These are phyloP conservation scores for Cercospora janseana DNA, from an alignment of 2,329 filamentous ascomycete species.

Conservation along the genomic window DNA sequence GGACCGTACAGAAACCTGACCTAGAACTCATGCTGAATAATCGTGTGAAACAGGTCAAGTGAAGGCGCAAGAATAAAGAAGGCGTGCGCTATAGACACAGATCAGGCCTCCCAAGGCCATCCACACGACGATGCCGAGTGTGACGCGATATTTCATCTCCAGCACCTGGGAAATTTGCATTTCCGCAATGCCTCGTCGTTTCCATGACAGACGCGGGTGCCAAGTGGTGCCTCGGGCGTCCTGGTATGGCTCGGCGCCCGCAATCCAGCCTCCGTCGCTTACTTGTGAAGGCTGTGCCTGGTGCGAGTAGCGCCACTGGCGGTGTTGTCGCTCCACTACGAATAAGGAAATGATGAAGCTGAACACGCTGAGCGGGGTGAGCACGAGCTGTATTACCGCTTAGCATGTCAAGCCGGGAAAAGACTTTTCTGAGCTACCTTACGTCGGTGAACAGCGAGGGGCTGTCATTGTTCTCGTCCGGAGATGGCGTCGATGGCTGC, in stretches of 20 bases:
- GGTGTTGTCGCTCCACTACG: slow-evolving; percentile 60
- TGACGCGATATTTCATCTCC: slow-evolving; percentile 56
- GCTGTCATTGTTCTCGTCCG: slow-evolving; percentile 18
- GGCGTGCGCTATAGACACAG: slow-evolving; percentile 24
- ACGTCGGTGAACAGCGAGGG: slow-evolving; percentile 30
- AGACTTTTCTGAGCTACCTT: slow-evolving; percentile 7
- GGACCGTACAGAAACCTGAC: too few relatives aligned
- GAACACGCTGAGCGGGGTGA: slow-evolving; percentile 63
- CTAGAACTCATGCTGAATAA: too few relatives aligned
- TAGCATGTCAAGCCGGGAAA: neutral
- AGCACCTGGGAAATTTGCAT: slow-evolving; percentile 65
- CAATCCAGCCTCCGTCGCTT: slow-evolving; percentile 39
- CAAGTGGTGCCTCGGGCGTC: slow-evolving; percentile 38
- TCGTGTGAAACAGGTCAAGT: too few relatives aligned
- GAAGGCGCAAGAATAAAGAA: slow-evolving; percentile 27
- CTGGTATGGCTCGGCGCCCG: slow-evolving; percentile 48
- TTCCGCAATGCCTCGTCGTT: slow-evolving; percentile 56
- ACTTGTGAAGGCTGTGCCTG: slow-evolving; percentile 36
- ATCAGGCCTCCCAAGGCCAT: slow-evolving; percentile 28
- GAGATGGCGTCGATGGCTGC: slow-evolving; percentile 23
- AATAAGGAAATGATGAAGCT: slow-evolving; percentile 65
- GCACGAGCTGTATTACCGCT: slow-evolving; percentile 41
- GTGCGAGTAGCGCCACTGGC: slow-evolving; percentile 46
- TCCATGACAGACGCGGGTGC: slow-evolving; percentile 30
- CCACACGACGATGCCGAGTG: slow-evolving; percentile 50